Base-by-base conservation (phyloP, 768 basidiomycete genomes). In the Tylopilus cervinicoccineus region DNA sequence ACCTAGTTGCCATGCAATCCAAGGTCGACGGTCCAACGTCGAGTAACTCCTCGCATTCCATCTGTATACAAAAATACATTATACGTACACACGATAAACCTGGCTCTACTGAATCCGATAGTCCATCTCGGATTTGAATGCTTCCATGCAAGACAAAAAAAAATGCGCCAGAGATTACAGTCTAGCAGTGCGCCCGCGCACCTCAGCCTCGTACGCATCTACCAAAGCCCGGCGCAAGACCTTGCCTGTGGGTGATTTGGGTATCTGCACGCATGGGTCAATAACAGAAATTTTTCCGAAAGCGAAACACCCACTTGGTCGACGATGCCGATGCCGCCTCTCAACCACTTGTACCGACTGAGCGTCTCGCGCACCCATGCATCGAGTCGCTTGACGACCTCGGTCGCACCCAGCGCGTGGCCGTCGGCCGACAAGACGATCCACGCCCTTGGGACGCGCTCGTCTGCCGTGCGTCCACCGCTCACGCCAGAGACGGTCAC, bases 381-480 rank as follows among this genome's bases (percentile, higher is more conserved):
- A 19, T 86, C 76, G 4, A 92, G 68, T 43, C 69, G 73, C 41
- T 68, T 64, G 3, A 76, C 58, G 7, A 74, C 76, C 32, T 61
- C 57, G 6, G 55, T 46, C 27, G 62, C 62, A 9, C 84, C 83
- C 5, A 72, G 57, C 36, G 67, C 70, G 57, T 73, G 75, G 7
- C 89, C 88, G 1, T 61, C 58, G 0, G 68, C 52, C 47, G 80
- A 84, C 7, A 90, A 66, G 0, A 89, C 84, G 36, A 91, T 58
- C 88, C 88, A 91, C 2, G 89, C 89, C 2, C 82, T 78, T 0
- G 88, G 88, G 1, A 84, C 73, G 56, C 80, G 81, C 67, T 90
- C 88, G 58, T 88, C 86, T 0, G 73, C 71, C 0, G 83, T 83
- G 4, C 83, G 81, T 0, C 81, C 84, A 23, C 86, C 86, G 17